Conservation (phyloP, 108 stramenopile species). For the Schizochytrium sp. region DNA sequence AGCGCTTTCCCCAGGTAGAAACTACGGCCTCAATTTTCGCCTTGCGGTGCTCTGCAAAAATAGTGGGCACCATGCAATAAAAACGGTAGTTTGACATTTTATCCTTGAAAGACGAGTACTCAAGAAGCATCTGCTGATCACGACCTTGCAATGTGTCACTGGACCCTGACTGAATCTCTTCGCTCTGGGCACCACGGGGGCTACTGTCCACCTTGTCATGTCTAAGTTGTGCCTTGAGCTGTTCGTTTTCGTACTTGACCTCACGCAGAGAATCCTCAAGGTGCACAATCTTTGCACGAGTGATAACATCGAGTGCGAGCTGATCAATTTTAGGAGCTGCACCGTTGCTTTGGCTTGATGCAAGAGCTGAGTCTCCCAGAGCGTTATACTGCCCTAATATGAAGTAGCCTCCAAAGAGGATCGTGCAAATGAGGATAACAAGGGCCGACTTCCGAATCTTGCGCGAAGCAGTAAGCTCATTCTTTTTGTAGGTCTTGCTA, state of each 20-base stretch:
- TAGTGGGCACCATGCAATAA: constrained; percentile 52
- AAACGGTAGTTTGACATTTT: background rate
- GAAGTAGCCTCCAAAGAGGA: background rate
- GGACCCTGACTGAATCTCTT: no score
- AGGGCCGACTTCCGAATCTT: background rate
- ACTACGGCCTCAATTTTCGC: constrained; percentile 22
- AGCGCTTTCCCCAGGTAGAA: constrained; percentile 30
- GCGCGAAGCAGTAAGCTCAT: background rate
- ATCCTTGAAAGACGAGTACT: background rate
- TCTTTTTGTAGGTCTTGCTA: constrained; percentile 18
- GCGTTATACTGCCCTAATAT: background rate
- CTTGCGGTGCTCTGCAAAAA: background rate
- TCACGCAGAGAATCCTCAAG: background rate
- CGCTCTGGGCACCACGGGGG: no score
- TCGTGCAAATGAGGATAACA: background rate
- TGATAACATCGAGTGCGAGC: constrained; percentile 10
- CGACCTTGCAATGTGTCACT: no score
- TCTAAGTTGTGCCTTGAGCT: background rate
- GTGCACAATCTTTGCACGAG: background rate
- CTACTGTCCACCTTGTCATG: background rate
- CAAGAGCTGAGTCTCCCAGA: background rate
- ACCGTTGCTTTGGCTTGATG: background rate
- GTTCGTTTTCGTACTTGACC: background rate
- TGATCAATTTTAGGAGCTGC: background rate
- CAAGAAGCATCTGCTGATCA: no score